Base-by-base conservation (phyloP, 139 green algal species). In the Pleodorina starrii region DNA sequence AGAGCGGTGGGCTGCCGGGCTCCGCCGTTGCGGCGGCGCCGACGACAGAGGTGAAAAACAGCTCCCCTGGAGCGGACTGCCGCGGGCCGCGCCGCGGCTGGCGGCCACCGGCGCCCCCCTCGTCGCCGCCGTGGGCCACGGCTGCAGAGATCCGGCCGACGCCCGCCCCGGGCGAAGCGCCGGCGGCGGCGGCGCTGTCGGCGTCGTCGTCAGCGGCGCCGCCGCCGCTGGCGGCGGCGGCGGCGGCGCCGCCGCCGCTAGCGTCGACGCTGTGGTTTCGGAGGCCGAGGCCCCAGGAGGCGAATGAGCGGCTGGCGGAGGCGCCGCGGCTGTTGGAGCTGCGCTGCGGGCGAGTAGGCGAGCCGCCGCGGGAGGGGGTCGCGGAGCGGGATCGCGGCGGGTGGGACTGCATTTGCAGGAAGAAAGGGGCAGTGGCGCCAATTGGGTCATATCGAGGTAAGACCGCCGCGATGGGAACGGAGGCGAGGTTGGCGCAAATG, bases 1-100 rank as follows among this genome's bases (percentile, higher is more conserved):
- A 5, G 32, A 77, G 69, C 7, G 69, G 69, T 4, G 48, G 48
- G 76, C 76, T 84, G 44, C 32, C 48, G 3, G 32, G 32, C 29
- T 63, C 74, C 27, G 16, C 12, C 7, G 2, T n/a, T n/a, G n/a
- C n/a, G n/a, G n/a, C n/a, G n/a, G n/a, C 42, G 74, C 46, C 74
- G n/a, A 25, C 17, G 38, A 46, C 35, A 14, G 42, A 36, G 42
- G 72, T 54, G n/a, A 69, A 36, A 48, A 84, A 71, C 4, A 84
- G 48, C 48, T 84, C 76, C 35, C 76, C 76, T 19, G 76, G 76
- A 1, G 76, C 76, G n/a, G 76, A 84, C 46, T 84, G 76, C 50
- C 76, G 76, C 1, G 11, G 4, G 44, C 74, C 44, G 35, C 69
- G 69, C 63, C 16, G 29, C 27, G 27, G 29, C 19, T 2, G 27